These are phyloP conservation scores for Fusarium protoensiforme DNA, from an alignment of 2,329 filamentous ascomycete species.

Conservation along the genomic window DNA sequence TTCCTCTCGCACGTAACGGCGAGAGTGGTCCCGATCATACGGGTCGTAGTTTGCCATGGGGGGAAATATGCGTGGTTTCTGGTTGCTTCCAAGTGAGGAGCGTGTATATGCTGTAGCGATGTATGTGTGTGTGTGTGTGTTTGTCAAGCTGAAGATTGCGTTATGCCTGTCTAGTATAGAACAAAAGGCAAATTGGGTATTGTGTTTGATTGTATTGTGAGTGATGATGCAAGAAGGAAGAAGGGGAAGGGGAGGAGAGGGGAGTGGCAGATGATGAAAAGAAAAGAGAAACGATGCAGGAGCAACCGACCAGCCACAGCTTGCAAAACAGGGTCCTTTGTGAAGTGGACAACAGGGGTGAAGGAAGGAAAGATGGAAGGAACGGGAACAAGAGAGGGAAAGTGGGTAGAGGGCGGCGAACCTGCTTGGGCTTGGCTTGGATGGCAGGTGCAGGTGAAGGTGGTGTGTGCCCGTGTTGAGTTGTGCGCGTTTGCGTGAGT, in stretches of 20 bases:
- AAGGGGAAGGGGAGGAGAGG: conserved; percentile 5
- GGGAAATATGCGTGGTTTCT: conserved; percentile 10
- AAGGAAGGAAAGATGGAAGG: background rate
- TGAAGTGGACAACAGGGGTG: conserved; percentile 23
- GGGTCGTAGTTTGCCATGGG: conserved; percentile 63
- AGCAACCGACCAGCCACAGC: conserved; percentile 25
- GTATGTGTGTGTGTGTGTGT: background rate
- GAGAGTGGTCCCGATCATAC: conserved; percentile 63
- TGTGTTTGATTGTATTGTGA: background rate
- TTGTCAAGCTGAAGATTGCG: background rate
- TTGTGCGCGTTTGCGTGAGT: background rate
- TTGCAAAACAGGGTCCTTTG: conserved; percentile 38
- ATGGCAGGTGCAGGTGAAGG: background rate
- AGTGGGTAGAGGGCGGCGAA: conserved; percentile 25
- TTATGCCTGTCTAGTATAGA: background rate
- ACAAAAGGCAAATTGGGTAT: background rate
- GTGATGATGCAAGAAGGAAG: conserved; percentile 20
- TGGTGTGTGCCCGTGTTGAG: background rate
- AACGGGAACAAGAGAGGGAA: conserved; percentile 5
- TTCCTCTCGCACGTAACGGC: conserved; percentile 66
- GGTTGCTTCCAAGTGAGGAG: background rate
- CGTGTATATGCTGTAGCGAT: background rate
- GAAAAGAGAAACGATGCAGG: background rate
- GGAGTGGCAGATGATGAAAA: conserved; percentile 22
- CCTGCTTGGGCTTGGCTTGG: conserved; percentile 10